Evolutionary conservation across 352 stramenopile species (phyloP), one percentile per base, ranked within the genome.

Genomic region (Phytophthora parvispora): DNA sequence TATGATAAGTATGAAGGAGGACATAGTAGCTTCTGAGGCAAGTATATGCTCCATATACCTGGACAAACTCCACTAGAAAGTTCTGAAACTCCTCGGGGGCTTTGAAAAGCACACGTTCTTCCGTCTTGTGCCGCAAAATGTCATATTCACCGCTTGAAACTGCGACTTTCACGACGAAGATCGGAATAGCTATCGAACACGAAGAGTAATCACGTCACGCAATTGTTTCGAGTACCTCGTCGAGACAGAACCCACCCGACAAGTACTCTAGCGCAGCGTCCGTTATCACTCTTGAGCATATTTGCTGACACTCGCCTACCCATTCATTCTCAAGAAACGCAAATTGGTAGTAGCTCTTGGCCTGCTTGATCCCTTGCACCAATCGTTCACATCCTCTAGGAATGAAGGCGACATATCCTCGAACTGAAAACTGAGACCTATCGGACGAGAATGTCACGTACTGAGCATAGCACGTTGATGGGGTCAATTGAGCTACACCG

Each of bases 161-260:
- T n/a, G 67, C 47, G 18, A 96, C 50, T 68, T 94, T 93, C 54
- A 95, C 47, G 7, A 96, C 79, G 56, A 93, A 91, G 36, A 95
- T 89, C 13, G 83, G 85, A 34, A 94, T 89, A 10, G 78, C 88
- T 95, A 29, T 9, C 43, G 52, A 18, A 13, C 22, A 49, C 7
- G 50, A 43, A 47, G 24, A 31, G 27, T 2, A 28, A 9, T n/a
- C n/a, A n/a, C n/a, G n/a, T n/a, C n/a, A n/a, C n/a, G n/a, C n/a
- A n/a, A 60, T 36, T 27, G 64, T 50, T 34, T 64, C 7, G 59
- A 28, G n/a, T 47, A 1, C 38, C 43, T 31, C n/a, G 48, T 15
- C 42, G 20, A 6, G 50, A 15, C 12, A n/a, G 32, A 56, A 45
- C 53, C 4, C 67, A 92, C 84, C 72, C n/a, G 78, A 64, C 13